Base-by-base conservation (phyloP, 2,329 filamentous ascomycete species). In the Onygena corvina region DNA sequence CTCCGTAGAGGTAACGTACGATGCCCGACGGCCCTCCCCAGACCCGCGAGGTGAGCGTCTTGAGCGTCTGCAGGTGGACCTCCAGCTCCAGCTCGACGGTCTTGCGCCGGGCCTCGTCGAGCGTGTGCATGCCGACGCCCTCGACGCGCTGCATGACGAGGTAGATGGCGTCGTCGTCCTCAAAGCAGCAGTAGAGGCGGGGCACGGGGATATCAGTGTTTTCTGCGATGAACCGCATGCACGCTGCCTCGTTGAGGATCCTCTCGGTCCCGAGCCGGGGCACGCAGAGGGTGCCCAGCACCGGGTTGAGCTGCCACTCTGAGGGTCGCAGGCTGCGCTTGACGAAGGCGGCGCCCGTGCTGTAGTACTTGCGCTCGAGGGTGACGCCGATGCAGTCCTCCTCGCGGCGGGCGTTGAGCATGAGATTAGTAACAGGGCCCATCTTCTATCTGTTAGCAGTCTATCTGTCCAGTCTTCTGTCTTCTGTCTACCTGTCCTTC, bases 331-430 rank as follows among this genome's bases (percentile, higher is more conserved):
- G 51, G 8, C 47, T 53, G n/a, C 55, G 50, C 44, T 57, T 57
- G 31, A 56, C 40, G 36, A 47, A 56, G 14, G 52, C 20, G 16
- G 48, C 34, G 25, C 49, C 52, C 2, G 48, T 45, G 16, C 50
- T 49, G 33, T 56, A 57, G 46, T 57, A 55, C 38, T 57, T 56
- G 30, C 55, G 47, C 36, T 57, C 55, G 1, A 47, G 30, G 20
- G 53, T 56, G 16, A 54, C 46, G 14, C 34, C 50, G 40, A 55
- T 33, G 46, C 55, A 57, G 35, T 55, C 44, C 34, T 55, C 38
- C 47, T 57, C 55, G 11, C 36, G 14, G 21, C 34, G 34, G 14
- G 8, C 25, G 36, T 49, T 49, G 12, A 49, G 21, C 47, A 49
- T 49, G 18, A 45, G 47, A 35, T 46, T 49, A 16, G 47, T 49